phyloP scores from a whole-genome alignment of 306 rosid species.

The Rosa rugosa region DNA sequence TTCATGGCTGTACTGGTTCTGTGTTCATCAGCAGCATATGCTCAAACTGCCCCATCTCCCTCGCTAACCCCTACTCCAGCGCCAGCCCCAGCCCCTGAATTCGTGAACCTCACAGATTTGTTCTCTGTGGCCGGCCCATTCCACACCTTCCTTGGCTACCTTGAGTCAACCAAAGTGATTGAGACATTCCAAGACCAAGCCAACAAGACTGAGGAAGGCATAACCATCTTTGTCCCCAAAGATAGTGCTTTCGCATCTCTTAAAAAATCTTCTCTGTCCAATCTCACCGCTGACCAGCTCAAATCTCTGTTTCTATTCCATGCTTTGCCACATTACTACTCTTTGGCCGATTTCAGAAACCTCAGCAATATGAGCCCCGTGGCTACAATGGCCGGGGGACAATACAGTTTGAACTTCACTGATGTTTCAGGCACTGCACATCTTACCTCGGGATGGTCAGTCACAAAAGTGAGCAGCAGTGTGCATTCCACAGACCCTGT shows the following conservation, averaged over 20 bases:
- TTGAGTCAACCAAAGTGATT: constrained; percentile 72
- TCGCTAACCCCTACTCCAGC: constrained; percentile 70
- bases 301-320: constrained; percentile 79
- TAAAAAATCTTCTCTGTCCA: constrained; percentile 61
- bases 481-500: constrained; percentile 85
- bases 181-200: constrained; percentile 95
- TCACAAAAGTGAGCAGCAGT: constrained; percentile 76
- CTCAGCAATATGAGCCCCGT: constrained; percentile 59
- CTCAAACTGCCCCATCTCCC: constrained; percentile 61
- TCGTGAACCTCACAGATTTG: constrained; percentile 71
- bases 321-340: constrained; percentile 79
- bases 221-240: constrained; percentile 83
- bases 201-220: constrained; percentile 86
- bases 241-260: constrained; percentile 60
- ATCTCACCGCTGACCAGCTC: constrained; percentile 64
- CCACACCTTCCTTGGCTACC: constrained; percentile 68
- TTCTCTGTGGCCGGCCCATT: constrained; percentile 90
- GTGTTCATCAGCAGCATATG: constrained; percentile 51
- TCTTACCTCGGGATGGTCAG: constrained; percentile 73
- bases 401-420: constrained; percentile 70
- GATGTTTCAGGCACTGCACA: constrained; percentile 64
- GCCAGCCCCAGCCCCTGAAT: constrained; percentile 76
- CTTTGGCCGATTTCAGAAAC: constrained; percentile 68
- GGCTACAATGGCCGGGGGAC: constrained; percentile 80
- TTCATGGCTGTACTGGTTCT: constrained; percentile 49